These are phyloP conservation scores for Claviceps lovelessii DNA, from an alignment of 2,329 filamentous ascomycete genomes.

Conservation along the genomic window DNA sequence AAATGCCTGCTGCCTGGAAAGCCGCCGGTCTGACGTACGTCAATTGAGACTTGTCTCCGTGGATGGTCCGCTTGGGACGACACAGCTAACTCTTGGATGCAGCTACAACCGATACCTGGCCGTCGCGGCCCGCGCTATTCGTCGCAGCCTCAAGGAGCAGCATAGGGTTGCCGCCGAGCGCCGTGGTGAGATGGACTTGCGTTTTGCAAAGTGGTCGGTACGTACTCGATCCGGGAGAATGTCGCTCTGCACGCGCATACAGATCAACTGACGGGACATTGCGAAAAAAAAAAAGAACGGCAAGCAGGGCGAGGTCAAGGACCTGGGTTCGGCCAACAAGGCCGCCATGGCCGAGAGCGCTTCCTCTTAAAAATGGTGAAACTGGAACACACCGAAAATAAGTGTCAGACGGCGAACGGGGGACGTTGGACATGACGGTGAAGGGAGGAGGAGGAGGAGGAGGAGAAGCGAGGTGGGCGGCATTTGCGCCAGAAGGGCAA, in stretches of 20 bases:
- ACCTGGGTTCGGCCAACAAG: slow-evolving; percentile 45
- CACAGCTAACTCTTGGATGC: slow-evolving; percentile 1
- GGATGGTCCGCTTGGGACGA: background rate
- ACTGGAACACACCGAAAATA: background rate
- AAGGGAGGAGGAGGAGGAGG: background rate
- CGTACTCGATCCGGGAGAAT: slow-evolving; percentile 14
- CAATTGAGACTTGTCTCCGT: slow-evolving; percentile 15
- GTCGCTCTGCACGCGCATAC: background rate
- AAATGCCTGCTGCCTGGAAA: slow-evolving; percentile 98
- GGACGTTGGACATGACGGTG: background rate
- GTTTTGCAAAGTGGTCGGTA: slow-evolving; percentile 93
- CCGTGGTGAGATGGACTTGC: slow-evolving; percentile 76
- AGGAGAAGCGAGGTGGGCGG: background rate
- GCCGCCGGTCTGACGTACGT: slow-evolving; percentile 89
- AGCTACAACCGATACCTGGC: slow-evolving; percentile 99
- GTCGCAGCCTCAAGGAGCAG: slow-evolving; percentile 92
- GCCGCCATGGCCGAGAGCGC: slow-evolving; percentile 24
- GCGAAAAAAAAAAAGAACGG: slow-evolving; percentile 53
- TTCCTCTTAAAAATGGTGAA: slow-evolving; percentile 17
- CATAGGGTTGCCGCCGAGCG: slow-evolving; percentile 78
- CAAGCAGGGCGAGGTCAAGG: slow-evolving; percentile 81
- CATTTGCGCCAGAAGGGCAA: background rate
- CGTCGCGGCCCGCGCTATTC: slow-evolving; percentile 85
- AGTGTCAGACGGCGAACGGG: background rate
- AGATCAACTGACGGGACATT: slow-evolving; percentile 15